Percentiles rank a stretch among this genome's conserved stretches.
phyloP scores from a whole-genome alignment of 2,329 filamentous ascomycete species.

The Fusarium oxysporum region DNA sequence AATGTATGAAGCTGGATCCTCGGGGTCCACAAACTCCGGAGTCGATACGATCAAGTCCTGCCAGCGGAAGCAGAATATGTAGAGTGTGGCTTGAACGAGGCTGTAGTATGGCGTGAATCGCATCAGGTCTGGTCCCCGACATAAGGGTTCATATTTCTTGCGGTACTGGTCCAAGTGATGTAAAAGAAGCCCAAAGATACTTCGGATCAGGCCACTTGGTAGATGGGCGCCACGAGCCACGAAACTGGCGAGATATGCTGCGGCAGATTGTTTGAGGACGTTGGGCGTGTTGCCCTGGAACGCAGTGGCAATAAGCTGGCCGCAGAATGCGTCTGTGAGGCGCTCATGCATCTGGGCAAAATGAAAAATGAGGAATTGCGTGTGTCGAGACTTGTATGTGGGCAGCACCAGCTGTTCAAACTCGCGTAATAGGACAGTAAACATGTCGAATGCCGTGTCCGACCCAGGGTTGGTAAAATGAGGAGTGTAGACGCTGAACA shows the following conservation, averaged over 20 bases:
- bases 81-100: slow-evolving; percentile 87
- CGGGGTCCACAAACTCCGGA: slow-evolving; percentile 70
- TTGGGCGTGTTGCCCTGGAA: slow-evolving; percentile 74
- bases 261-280: slow-evolving; percentile 83
- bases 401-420: slow-evolving; percentile 91
- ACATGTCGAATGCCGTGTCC: slow-evolving; percentile 75
- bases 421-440: slow-evolving; percentile 84
- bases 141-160: slow-evolving; percentile 76
- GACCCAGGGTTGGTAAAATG: slow-evolving; percentile 77
- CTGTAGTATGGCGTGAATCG: slow-evolving; percentile 89
- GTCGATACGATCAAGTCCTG: slow-evolving; percentile 81
- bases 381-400: slow-evolving; percentile 90
- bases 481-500: slow-evolving; percentile 85
- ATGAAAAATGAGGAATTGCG: slow-evolving; percentile 96
- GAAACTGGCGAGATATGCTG: slow-evolving; percentile 94
- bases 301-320: slow-evolving; percentile 68
- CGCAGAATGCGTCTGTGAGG: slow-evolving; percentile 85
- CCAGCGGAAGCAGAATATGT: slow-evolving; percentile 99
- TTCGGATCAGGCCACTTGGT: slow-evolving; percentile 78
- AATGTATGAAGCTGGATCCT: slow-evolving; percentile 69
- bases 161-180: slow-evolving; percentile 81
- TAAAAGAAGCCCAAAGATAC: slow-evolving; percentile 83
- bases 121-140: slow-evolving; percentile 85
- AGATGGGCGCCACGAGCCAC: slow-evolving; percentile 90
- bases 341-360: slow-evolving; percentile 85